Percentiles rank a stretch among this genome's conserved stretches.
phyloP scores from a whole-genome alignment of 805 yeast genomes.

The Zygoascus tannicola region DNA sequence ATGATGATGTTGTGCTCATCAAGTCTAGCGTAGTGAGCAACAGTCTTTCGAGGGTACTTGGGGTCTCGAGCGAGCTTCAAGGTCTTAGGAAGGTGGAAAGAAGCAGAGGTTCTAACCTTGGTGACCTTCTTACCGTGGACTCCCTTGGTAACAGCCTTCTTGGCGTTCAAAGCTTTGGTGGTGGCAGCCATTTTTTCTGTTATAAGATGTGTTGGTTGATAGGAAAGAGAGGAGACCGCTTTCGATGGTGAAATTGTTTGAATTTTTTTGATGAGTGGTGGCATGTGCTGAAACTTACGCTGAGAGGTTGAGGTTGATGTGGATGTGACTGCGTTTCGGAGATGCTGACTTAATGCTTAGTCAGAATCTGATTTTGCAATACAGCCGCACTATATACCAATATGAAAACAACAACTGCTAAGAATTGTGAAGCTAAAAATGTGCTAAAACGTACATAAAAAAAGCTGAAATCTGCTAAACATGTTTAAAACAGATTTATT shows the following conservation, averaged over 20 bases:
- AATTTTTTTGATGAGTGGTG: no score
- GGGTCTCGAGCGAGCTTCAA: constrained; percentile 89
- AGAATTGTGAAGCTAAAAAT: no score
- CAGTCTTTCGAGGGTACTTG: constrained; percentile 89
- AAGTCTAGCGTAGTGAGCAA: constrained; percentile 94
- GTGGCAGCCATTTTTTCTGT: constrained; percentile 24
- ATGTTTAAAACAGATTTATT: no score
- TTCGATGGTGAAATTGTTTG: no score
- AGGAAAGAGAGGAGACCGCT: constrained; percentile 1
- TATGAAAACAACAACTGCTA: no score
- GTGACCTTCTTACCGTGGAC: constrained; percentile 80
- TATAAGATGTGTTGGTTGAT: constrained; percentile 6
- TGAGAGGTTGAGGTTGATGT: neutral
- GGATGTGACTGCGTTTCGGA: constrained; percentile 1
- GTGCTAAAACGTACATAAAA: no score
- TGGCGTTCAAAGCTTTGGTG: constrained; percentile 90
- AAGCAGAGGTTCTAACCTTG: constrained; percentile 90
- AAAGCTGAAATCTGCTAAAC: no score
- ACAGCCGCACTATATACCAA: no score
- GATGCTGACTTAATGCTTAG: no score
- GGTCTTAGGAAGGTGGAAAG: constrained; percentile 97
- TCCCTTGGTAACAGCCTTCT: constrained; percentile 98
- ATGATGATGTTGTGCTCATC: constrained; percentile 92
- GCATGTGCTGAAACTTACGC: neutral
- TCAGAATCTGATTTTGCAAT: no score